Evolutionary conservation across 192 early-diverging fungal genomes (phyloP), one percentile per base, ranked within the genome.

Genomic region (Backusella macrospora): DNA sequence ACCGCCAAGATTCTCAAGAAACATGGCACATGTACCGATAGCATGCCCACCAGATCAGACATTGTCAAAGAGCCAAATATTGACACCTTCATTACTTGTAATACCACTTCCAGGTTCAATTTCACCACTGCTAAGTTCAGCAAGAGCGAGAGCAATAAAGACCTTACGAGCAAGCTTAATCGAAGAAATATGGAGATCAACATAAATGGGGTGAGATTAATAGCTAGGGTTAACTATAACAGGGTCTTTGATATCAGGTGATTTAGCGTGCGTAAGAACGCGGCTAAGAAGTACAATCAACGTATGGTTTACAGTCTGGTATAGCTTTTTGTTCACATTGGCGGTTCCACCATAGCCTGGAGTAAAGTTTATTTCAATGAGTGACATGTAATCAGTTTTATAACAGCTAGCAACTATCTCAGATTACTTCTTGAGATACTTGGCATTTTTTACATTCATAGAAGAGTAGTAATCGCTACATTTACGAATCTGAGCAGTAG

Each of bases 1-100:
- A 64, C 76, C 72, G 52, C 52, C 52, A 59, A 59, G 52, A 23
- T 10, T 59, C 52, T 59, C 52, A 21, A 21, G 52, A 9, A 59
- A 59, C 52, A 59, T 59, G 12, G 52, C 21, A 59, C 52, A 59
- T 59, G 52, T 59, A 59, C 52, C 52, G 52, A 59, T 59, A 26
- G 52, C 21, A 10, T 59, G 21, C 52, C 52, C 23, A 59, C 13
- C 52, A 10, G 52, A 59, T 59, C 52, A 21, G 23, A 59, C 21
- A 59, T 59, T 59, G n/a, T 59, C 26, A 12, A 21, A 26, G 26
- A 59, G 52, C 21, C 52, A 59, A 21, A 10, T 5, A 18, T 59
- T 59, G 18, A 59, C 21, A 23, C 26, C 52, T 59, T 59, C 52
- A 59, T 59, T 21, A 21, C 52, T 59, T 26, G 18, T 59, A 8